These are phyloP conservation scores for Botrytis cinerea DNA, from an alignment of 2,329 filamentous ascomycete genomes.

Conservation along the genomic window DNA sequence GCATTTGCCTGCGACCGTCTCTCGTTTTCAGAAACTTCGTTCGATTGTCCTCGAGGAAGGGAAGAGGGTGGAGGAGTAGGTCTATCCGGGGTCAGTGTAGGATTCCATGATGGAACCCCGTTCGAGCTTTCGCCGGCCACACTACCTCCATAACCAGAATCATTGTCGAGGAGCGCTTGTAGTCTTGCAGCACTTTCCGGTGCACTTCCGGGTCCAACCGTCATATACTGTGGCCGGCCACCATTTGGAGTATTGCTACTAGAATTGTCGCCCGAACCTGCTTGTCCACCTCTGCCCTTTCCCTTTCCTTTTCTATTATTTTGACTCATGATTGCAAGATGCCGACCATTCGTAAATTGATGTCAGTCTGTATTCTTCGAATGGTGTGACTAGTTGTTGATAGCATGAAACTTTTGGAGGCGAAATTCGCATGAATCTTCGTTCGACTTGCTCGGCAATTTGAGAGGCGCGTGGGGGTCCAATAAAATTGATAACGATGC, in stretches of 20 bases:
- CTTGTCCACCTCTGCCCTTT: conserved; percentile 26
- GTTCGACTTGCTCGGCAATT: conserved; percentile 16
- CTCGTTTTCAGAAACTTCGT: conserved; percentile 57
- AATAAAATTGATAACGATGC: conserved; percentile 1
- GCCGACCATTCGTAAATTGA: conserved; percentile 30
- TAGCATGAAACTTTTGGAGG: conserved; percentile 24
- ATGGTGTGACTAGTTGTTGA: conserved; percentile 10
- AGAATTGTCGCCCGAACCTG: conserved; percentile 28
- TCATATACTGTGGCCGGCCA: conserved; percentile 72
- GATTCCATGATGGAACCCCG: conserved; percentile 47
- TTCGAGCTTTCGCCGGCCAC: conserved; percentile 62
- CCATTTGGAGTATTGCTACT: conserved; percentile 19
- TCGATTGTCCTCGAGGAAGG: conserved; percentile 33
- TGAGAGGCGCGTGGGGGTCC: conserved; percentile 8
- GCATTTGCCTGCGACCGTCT: conserved; percentile 73
- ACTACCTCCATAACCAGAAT: conserved; percentile 91
- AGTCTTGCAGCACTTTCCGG: conserved; percentile 80
- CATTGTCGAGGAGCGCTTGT: conserved; percentile 77
- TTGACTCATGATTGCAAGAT: conserved; percentile 56
- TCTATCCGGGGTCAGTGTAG: conserved; percentile 50
- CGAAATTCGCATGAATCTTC: conserved; percentile 20
- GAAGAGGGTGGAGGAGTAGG: conserved; percentile 47
- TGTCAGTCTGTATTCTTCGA: not conserved
- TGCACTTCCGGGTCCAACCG: conserved; percentile 78
- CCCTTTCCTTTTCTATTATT: conserved; percentile 59